phyloP scores from a whole-genome alignment of 1,284 basidiomycete genomes.

The Boletellus dicymbophilus region DNA sequence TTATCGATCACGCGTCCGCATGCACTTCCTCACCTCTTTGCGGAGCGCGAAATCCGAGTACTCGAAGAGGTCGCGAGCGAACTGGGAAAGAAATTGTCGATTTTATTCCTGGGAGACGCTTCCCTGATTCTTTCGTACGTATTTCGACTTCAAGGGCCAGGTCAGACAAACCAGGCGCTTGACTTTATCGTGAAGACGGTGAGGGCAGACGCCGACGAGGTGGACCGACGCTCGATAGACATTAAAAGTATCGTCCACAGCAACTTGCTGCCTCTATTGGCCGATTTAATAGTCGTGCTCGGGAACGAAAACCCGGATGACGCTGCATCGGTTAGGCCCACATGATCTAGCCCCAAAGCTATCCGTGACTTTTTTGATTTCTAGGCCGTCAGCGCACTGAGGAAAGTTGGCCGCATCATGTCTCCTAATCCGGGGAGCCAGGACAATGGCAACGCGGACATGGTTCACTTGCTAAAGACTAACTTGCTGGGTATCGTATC shows the following conservation, averaged over 20 bases:
- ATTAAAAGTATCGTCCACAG: slow-evolving; percentile 60
- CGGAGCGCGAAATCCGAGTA: slow-evolving; percentile 55
- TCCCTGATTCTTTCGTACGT: slow-evolving; percentile 73
- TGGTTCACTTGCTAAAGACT: slow-evolving; percentile 64
- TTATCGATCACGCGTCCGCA: slow-evolving; percentile 64
- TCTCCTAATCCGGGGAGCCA: slow-evolving; percentile 23
- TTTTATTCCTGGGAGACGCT: slow-evolving; percentile 62
- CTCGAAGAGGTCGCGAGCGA: slow-evolving; percentile 46
- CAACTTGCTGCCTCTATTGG: slow-evolving; percentile 67
- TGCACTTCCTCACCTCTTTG: slow-evolving; percentile 75
- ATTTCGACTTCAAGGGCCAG: slow-evolving; percentile 60
- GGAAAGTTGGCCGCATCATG: slow-evolving; percentile 53
- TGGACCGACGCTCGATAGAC: slow-evolving; percentile 40
- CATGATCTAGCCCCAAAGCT: background rate
- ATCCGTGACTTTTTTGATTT: slow-evolving; percentile 3
- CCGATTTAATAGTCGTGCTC: slow-evolving; percentile 73
- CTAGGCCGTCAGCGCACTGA: slow-evolving; percentile 64
- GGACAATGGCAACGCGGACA: slow-evolving; percentile 34
- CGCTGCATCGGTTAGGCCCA: slow-evolving; percentile 44
- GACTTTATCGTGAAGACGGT: slow-evolving; percentile 56
- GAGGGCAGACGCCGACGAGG: slow-evolving; percentile 27
- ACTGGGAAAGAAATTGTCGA: slow-evolving; percentile 47
- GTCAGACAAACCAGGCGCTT: slow-evolving; percentile 57
- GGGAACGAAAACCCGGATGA: slow-evolving; percentile 62
- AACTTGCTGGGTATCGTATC: slow-evolving; percentile 85